Conservation (phyloP, 2,329 filamentous ascomycete genomes). For the Seiridium cupressi region DNA sequence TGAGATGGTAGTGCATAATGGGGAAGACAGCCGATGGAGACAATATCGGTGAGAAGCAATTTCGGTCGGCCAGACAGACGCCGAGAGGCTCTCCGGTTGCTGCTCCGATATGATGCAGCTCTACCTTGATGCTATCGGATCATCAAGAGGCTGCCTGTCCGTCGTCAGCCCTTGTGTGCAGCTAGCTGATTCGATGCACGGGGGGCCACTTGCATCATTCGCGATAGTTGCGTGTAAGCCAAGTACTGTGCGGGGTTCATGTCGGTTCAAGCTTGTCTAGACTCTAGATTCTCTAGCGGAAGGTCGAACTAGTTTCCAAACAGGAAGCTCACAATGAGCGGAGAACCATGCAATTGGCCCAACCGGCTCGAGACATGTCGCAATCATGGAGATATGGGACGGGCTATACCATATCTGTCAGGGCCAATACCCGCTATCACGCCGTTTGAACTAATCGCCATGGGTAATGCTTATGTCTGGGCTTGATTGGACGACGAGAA, state of each 20-base stretch:
- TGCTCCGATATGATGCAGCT: background rate
- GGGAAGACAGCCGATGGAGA: background rate
- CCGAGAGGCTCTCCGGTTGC: background rate
- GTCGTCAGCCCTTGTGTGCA: background rate
- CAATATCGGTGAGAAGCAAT: background rate
- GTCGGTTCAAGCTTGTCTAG: background rate
- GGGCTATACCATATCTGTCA: conserved; percentile 4
- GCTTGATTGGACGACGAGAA: background rate
- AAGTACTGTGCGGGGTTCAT: background rate
- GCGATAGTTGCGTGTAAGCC: too few relatives aligned
- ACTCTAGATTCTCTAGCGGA: background rate
- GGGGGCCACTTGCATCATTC: too few relatives aligned
- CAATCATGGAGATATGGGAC: background rate
- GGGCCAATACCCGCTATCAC: background rate
- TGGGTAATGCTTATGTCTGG: background rate
- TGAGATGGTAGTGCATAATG: background rate
- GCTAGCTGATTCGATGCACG: too few relatives aligned
- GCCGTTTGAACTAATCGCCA: background rate
- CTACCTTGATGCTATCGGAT: background rate
- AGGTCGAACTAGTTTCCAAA: conserved; percentile 1
- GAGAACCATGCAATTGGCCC: background rate
- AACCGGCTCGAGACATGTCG: background rate
- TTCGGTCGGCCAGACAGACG: background rate
- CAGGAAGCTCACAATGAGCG: background rate
- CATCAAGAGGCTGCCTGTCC: background rate